Percentiles rank a stretch among this genome's conserved stretches.
These are phyloP conservation scores for Uronychia setigera DNA, from an alignment of 73 alveolate genomes.

Conservation along the genomic window DNA sequence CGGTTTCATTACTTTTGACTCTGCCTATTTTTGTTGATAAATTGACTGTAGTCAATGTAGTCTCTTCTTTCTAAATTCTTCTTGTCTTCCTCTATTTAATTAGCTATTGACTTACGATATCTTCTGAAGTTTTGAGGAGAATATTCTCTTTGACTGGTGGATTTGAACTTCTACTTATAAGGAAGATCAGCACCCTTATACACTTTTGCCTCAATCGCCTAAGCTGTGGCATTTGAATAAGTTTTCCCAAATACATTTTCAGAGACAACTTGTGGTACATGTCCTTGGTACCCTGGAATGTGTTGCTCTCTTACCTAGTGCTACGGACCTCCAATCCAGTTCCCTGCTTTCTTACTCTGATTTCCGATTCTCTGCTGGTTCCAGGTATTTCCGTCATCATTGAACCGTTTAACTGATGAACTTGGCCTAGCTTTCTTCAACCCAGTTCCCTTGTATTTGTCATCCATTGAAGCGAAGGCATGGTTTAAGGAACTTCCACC, in stretches of 20 bases:
- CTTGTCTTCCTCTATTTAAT: not conserved
- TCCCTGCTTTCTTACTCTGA: constrained; percentile 10
- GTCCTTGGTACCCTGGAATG: constrained; percentile 50
- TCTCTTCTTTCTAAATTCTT: constrained; percentile 16
- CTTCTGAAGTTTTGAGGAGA: constrained; percentile 27
- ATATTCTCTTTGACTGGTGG: not conserved
- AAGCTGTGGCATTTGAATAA: constrained; percentile 23
- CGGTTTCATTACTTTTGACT: not conserved
- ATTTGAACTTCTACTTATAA: not conserved
- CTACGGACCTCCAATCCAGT: constrained; percentile 53
- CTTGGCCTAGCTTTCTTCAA: not conserved
- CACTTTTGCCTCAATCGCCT: constrained; percentile 11
- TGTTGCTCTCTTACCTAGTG: constrained; percentile 17
- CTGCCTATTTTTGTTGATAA: not conserved
- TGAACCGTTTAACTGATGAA: not conserved
- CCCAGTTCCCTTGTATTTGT: not conserved
- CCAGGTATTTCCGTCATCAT: not conserved
- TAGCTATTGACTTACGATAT: constrained; percentile 1
- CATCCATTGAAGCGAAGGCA: not conserved
- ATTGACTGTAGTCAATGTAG: constrained; percentile 1
- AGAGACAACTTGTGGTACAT: constrained; percentile 21
- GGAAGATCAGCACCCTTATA: constrained; percentile 17
- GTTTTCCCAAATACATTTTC: constrained; percentile 33
- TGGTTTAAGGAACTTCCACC: not conserved
- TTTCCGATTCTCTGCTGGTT: constrained; percentile 10